phyloP scores from a whole-genome alignment of 2,329 filamentous ascomycete species.

The Ascochyta pisi region DNA sequence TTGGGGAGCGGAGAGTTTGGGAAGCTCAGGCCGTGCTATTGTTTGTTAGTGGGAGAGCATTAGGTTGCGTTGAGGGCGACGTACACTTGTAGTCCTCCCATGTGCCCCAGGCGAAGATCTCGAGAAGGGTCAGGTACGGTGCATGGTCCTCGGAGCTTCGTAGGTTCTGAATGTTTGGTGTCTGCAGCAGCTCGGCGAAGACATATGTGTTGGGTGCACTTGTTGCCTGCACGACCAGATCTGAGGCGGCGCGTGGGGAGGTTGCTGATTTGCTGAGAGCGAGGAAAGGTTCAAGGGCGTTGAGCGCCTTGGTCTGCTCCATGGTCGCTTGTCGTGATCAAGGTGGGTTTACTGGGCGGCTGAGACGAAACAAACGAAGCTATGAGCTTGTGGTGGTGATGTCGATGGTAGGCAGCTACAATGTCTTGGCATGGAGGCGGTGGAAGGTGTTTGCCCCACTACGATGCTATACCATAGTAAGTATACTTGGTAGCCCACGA shows the following conservation, averaged over 20 bases:
- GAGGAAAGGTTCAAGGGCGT: conserved; percentile 80
- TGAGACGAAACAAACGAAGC: not conserved
- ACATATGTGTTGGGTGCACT: conserved; percentile 89
- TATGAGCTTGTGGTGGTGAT: conserved; percentile 7
- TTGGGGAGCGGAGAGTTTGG: conserved; percentile 75
- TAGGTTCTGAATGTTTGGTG: conserved; percentile 79
- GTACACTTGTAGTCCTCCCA: conserved; percentile 76
- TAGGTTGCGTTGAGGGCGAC: conserved; percentile 4
- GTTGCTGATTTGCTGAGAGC: conserved; percentile 85
- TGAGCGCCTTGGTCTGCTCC: conserved; percentile 72
- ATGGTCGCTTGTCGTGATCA: conserved; percentile 54
- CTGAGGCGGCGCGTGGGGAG: conserved; percentile 81
- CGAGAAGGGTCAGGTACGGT: conserved; percentile 72
- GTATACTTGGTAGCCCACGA: not conserved
- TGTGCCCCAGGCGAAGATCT: conserved; percentile 92
- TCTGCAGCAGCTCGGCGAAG: conserved; percentile 90
- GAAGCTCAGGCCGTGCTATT: conserved; percentile 62
- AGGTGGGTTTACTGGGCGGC: not conserved
- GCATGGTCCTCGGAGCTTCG: conserved; percentile 67
- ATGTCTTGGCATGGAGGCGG: conserved; percentile 20
- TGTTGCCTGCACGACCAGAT: conserved; percentile 86
- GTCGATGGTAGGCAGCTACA: conserved; percentile 21
- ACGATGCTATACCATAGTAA: not conserved
- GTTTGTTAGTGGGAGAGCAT: conserved; percentile 4
- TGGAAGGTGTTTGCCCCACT: conserved; percentile 1